These are phyloP conservation scores for Antrodiella citrinella DNA, from an alignment of 768 basidiomycete species.

Conservation along the genomic window DNA sequence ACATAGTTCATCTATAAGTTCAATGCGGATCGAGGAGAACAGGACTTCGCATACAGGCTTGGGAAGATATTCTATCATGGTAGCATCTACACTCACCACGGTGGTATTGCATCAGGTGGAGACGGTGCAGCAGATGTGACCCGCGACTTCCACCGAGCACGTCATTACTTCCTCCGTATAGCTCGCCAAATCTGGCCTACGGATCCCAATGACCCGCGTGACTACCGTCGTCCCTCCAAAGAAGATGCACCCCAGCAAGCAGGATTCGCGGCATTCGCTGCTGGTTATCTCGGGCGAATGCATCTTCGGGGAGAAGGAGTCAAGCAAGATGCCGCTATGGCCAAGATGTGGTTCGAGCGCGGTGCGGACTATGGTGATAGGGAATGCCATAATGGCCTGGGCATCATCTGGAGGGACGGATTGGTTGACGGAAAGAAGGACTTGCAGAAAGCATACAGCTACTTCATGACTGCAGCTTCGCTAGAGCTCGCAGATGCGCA, in stretches of 20 bases:
- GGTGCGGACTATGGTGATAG: slow-evolving; percentile 74
- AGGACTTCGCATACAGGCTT: slow-evolving; percentile 81
- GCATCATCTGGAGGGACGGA: slow-evolving; percentile 89
- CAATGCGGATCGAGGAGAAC: slow-evolving; percentile 89
- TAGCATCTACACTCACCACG: slow-evolving; percentile 72
- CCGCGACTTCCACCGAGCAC: slow-evolving; percentile 68
- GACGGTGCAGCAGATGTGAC: slow-evolving; percentile 90
- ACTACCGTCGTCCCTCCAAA: slow-evolving; percentile 17
- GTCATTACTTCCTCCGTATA: slow-evolving; percentile 77
- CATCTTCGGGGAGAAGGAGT: slow-evolving; percentile 89
- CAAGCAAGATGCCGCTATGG: slow-evolving; percentile 61
- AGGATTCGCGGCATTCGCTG: slow-evolving; percentile 67
- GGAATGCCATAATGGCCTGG: slow-evolving; percentile 85
- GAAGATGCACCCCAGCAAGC: slow-evolving; percentile 22
- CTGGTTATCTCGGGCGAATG: slow-evolving; percentile 90
- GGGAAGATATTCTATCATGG: slow-evolving; percentile 98
- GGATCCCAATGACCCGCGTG: slow-evolving; percentile 56
- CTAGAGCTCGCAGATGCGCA: slow-evolving; percentile 91
- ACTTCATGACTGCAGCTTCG: slow-evolving; percentile 75
- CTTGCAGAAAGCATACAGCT: slow-evolving; percentile 46
- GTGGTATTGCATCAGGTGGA: slow-evolving; percentile 80
- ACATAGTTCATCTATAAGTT: slow-evolving; percentile 52
- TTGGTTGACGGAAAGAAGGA: slow-evolving; percentile 61
- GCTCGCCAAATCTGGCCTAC: slow-evolving; percentile 83
- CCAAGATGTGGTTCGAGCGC: slow-evolving; percentile 93